Percentiles rank a stretch among this genome's conserved stretches.
phyloP scores from a whole-genome alignment of 73 alveolate genomes.

The Tetrahymena elliotti region DNA sequence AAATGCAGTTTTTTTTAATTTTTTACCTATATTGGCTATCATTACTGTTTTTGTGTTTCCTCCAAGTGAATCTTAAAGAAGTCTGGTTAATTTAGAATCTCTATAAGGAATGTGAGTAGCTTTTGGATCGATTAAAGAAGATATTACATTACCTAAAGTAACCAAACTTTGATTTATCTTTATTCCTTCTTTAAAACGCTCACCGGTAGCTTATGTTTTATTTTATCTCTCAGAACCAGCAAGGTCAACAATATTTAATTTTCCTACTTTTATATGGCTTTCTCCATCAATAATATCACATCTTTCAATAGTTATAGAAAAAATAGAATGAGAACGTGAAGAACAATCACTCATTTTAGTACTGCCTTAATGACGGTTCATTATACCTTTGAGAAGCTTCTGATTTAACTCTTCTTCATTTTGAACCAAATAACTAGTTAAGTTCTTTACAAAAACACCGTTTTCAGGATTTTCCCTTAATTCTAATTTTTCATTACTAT shows the following conservation, averaged over 20 bases:
- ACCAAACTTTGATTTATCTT: slow-evolving; percentile 75
- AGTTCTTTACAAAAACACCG: slow-evolving; percentile 87
- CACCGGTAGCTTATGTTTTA: slow-evolving; percentile 82
- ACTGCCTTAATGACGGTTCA: slow-evolving; percentile 83
- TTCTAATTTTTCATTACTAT: slow-evolving; percentile 58
- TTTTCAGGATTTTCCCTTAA: slow-evolving; percentile 86
- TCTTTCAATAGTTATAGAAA: slow-evolving; percentile 47
- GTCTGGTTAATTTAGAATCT: slow-evolving; percentile 91
- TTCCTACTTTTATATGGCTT: slow-evolving; percentile 27
- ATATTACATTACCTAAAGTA: slow-evolving; percentile 89
- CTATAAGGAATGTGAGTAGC: slow-evolving; percentile 84
- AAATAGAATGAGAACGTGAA: slow-evolving; percentile 88
- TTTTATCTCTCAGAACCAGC: slow-evolving; percentile 97
- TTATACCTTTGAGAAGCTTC: slow-evolving; percentile 64
- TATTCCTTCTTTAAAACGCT: slow-evolving; percentile 86
- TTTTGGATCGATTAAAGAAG: slow-evolving; percentile 80
- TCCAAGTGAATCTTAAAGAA: slow-evolving; percentile 90
- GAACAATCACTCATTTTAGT: slow-evolving; percentile 89
- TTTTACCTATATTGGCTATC: slow-evolving; percentile 87
- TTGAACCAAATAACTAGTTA: slow-evolving; percentile 10
- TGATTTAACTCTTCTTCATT: slow-evolving; percentile 58
- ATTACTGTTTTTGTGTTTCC: slow-evolving; percentile 93
- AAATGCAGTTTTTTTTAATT: neutral
- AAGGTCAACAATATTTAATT: slow-evolving; percentile 85
- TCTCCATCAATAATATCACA: slow-evolving; percentile 54